Evolutionary conservation across 2,329 filamentous ascomycete genomes (phyloP).

Genomic region (Dactylonectria macrodidyma): DNA sequence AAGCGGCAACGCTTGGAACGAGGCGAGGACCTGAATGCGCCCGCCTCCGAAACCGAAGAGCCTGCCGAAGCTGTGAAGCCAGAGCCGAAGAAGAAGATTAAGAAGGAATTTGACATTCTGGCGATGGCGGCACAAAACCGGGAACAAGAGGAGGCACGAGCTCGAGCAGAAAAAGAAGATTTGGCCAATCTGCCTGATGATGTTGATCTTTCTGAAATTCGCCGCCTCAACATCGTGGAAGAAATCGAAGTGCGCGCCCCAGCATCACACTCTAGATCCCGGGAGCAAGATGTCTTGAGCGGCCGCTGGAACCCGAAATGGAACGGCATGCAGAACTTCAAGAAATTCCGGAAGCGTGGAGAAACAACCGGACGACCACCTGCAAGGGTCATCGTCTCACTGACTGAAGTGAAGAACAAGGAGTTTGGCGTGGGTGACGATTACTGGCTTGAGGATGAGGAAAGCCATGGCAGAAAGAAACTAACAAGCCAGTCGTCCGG

Average conservation of each 20-base stretch:
- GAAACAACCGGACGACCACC: slow-evolving; percentile 60
- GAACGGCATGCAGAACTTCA: slow-evolving; percentile 98
- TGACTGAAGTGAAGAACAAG: slow-evolving; percentile 81
- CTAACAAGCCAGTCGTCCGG: slow-evolving; percentile 44
- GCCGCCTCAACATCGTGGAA: slow-evolving; percentile 82
- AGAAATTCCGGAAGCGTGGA: slow-evolving; percentile 81
- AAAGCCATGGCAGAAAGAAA: slow-evolving; percentile 50
- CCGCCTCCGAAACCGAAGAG: slow-evolving; percentile 46
- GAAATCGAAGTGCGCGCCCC: slow-evolving; percentile 75
- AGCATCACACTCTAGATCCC: slow-evolving; percentile 47
- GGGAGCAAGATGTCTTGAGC: slow-evolving; percentile 66
- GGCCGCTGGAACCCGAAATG: slow-evolving; percentile 87
- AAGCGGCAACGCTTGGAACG: slow-evolving; percentile 82
- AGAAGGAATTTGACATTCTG: slow-evolving; percentile 78
- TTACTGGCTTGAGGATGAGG: slow-evolving; percentile 78
- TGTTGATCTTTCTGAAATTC: slow-evolving; percentile 81
- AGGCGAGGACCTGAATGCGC: slow-evolving; percentile 61
- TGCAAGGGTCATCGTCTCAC: slow-evolving; percentile 73
- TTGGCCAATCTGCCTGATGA: slow-evolving; percentile 69
- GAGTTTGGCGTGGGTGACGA: slow-evolving; percentile 82
- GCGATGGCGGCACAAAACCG: slow-evolving; percentile 74
- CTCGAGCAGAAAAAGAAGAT: slow-evolving; percentile 68
- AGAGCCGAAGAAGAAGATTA: slow-evolving; percentile 63
- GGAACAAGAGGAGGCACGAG: slow-evolving; percentile 77
- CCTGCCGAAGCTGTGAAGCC: slow-evolving; percentile 31